A percentile compares a stretch with the other conserved stretches of the same genome.
phyloP scores from a whole-genome alignment of 176 grass and related monocot species.

The Zea mays region DNA sequence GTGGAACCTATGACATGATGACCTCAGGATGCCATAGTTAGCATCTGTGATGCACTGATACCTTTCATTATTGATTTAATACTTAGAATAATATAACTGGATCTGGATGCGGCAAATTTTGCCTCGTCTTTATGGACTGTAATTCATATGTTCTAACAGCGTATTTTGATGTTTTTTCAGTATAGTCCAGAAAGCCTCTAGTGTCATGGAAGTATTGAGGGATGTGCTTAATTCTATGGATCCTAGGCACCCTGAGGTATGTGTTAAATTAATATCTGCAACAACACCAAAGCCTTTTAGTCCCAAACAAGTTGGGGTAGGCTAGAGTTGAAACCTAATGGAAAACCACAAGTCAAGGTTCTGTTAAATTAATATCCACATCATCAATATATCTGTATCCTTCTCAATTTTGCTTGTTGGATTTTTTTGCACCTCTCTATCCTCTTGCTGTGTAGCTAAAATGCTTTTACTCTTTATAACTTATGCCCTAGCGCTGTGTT shows the following conservation, averaged over 20 bases:
- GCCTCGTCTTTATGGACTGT: background rate
- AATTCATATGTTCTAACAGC: slow-evolving; percentile 6
- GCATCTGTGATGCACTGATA: background rate
- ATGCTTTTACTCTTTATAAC: background rate
- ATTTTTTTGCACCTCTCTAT: background rate
- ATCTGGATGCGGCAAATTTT: background rate
- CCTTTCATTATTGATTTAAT: background rate
- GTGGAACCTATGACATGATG: background rate
- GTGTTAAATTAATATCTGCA: slow-evolving; percentile 10
- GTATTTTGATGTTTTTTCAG: slow-evolving; percentile 50
- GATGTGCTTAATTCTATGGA: slow-evolving; percentile 90
- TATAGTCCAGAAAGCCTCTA: slow-evolving; percentile 77
- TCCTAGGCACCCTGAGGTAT: slow-evolving; percentile 85
- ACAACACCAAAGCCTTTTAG: background rate
- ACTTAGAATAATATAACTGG: background rate
- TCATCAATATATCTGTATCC: slow-evolving; percentile 3
- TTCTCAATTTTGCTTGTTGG: background rate
- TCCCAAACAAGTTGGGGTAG: too few relatives aligned
- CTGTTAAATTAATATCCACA: slow-evolving; percentile 8
- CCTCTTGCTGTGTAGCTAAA: background rate
- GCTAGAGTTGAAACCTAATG: too few relatives aligned
- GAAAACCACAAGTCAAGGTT: too few relatives aligned
- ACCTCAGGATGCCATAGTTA: background rate
- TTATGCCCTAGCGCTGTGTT: slow-evolving; percentile 1
- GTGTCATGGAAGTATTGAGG: slow-evolving; percentile 84